phyloP scores from a whole-genome alignment of 1,284 basidiomycete genomes.

The Apiotrichum laibachii region DNA sequence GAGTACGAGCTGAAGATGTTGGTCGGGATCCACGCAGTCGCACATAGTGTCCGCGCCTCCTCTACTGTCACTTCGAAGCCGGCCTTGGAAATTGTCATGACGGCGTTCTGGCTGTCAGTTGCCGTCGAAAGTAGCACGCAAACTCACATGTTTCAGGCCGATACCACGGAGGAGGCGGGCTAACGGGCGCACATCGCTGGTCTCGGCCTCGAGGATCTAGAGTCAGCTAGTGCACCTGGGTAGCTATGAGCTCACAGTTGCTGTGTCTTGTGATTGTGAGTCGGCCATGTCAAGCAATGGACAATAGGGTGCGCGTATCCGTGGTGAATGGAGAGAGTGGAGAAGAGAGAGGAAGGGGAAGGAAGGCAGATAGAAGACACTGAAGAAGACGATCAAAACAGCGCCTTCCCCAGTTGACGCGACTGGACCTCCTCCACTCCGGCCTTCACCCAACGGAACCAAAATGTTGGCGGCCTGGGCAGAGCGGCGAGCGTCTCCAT shows the following conservation, averaged over 20 bases:
- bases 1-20: conserved; percentile 74
- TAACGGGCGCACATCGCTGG: conserved; percentile 74
- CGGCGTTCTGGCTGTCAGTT: conserved; percentile 63
- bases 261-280: neutral
- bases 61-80: conserved; percentile 84
- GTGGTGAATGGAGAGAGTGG: neutral
- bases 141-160: conserved; percentile 65
- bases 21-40: conserved; percentile 77
- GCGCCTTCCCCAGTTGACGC: neutral
- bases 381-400: neutral
- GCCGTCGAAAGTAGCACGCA: conserved; percentile 7
- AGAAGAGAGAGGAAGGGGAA: neutral
- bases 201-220: conserved; percentile 72
- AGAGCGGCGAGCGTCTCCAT: neutral
- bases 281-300: neutral
- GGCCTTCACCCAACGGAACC: neutral
- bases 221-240: neutral
- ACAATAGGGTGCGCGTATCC: neutral
- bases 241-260: neutral
- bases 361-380: neutral
- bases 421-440: conserved; percentile 5
- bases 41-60: conserved; percentile 73
- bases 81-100: conserved; percentile 64
- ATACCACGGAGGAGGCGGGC: conserved; percentile 71
- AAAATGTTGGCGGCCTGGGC: neutral